Conservation (phyloP, 2,329 filamentous ascomycete genomes). For the Metarhizium brunneum region DNA sequence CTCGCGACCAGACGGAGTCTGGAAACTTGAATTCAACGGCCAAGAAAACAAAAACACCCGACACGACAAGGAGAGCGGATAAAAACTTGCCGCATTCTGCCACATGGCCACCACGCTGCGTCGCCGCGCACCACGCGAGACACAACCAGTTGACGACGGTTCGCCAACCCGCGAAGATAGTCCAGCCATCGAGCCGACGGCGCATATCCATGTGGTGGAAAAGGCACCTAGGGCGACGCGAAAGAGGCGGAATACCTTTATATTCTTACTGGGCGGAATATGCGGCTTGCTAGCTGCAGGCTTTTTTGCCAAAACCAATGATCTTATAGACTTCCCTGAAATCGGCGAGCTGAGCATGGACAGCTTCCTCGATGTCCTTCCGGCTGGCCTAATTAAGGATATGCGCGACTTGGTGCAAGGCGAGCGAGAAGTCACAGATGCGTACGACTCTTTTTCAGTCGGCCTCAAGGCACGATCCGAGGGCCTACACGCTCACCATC, state of each 20-base stretch:
- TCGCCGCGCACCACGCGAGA: slow-evolving; percentile 20
- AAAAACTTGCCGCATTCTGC: neutral
- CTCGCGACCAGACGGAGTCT: neutral
- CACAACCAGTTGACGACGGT: slow-evolving; percentile 12
- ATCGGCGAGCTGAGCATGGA: slow-evolving; percentile 72
- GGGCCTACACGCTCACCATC: slow-evolving; percentile 73
- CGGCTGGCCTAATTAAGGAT: slow-evolving; percentile 76
- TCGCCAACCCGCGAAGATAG: slow-evolving; percentile 18
- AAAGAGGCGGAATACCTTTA: slow-evolving; percentile 69
- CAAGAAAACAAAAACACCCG: neutral
- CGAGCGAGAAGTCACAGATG: slow-evolving; percentile 72
- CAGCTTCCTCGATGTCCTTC: slow-evolving; percentile 75
- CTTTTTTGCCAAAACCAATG: slow-evolving; percentile 82
- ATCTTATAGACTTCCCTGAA: slow-evolving; percentile 73
- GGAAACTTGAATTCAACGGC: neutral
- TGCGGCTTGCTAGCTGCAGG: slow-evolving; percentile 83
- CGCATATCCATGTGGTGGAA: slow-evolving; percentile 34
- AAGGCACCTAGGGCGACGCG: slow-evolving; percentile 37
- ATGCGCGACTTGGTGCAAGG: slow-evolving; percentile 78
- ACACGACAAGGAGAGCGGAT: neutral
- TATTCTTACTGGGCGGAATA: slow-evolving; percentile 82
- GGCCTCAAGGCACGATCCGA: slow-evolving; percentile 74
- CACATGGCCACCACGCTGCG: slow-evolving; percentile 24
- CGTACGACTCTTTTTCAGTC: slow-evolving; percentile 89
- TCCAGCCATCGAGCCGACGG: slow-evolving; percentile 14